Percentiles rank a stretch among this genome's conserved stretches.
Evolutionary conservation across 345 rosid genomes (phyloP).

Genomic region (Eucalyptus cloeziana): DNA sequence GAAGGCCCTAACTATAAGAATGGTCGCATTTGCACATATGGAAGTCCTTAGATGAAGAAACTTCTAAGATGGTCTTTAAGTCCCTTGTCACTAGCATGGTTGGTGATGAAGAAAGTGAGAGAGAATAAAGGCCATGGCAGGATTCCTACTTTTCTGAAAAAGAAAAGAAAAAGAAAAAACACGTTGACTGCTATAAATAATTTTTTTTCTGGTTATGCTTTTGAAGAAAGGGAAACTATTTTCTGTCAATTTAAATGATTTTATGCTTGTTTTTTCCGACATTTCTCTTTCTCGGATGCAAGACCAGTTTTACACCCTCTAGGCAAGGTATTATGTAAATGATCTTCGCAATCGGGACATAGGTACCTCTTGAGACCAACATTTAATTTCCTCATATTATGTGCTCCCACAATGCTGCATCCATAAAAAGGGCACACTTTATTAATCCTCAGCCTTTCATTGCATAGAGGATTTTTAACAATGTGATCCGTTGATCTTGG

Average conservation of each 20-base stretch:
- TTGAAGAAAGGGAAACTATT: not conserved
- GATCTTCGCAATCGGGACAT: not conserved
- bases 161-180: not conserved
- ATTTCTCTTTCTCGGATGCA: not conserved
- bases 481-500: not conserved
- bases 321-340: not conserved
- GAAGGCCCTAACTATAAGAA: not conserved
- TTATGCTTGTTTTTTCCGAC: not conserved
- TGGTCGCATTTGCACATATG: not conserved
- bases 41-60: not conserved
- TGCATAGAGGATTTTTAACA: not conserved
- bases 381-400: not conserved
- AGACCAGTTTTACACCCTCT: not conserved
- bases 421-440: not conserved
- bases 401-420: not conserved
- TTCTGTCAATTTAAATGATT: not conserved
- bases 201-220: not conserved
- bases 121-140: not conserved
- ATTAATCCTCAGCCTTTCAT: not conserved
- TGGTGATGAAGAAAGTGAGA: not conserved
- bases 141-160: not conserved
- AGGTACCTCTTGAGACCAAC: not conserved
- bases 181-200: not conserved
- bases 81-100: not conserved
- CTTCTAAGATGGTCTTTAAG: not conserved